A percentile compares a stretch with the other conserved stretches of the same genome.
phyloP scores from a whole-genome alignment of 139 green algal species.

The Tetradesmus lagerheimii region DNA sequence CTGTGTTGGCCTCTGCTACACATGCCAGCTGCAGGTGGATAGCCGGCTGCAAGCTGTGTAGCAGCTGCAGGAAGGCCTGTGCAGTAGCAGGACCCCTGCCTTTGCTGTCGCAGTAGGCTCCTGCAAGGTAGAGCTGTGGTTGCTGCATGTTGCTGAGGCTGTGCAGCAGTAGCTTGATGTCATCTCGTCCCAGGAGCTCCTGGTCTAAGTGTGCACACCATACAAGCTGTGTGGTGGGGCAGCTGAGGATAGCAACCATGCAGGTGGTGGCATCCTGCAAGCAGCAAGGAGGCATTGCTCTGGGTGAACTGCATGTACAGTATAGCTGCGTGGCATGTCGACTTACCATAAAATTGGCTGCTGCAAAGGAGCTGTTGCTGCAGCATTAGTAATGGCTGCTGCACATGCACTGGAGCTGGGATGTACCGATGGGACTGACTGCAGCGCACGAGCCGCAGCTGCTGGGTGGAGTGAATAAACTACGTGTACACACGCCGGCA shows the following conservation, averaged over 20 bases:
- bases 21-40: conserved; percentile 12
- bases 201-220: conserved; percentile 29
- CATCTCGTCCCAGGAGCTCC: not conserved
- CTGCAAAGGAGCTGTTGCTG: no score
- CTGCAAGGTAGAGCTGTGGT: conserved; percentile 1
- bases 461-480: no score
- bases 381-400: no score
- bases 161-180: not conserved
- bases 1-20: conserved; percentile 20
- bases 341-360: no score
- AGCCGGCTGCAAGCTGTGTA: not conserved
- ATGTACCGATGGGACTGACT: no score
- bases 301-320: no score
- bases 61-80: conserved; percentile 9
- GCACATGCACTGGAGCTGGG: no score
- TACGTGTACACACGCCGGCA: not conserved
- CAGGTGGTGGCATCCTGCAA: conserved; percentile 39
- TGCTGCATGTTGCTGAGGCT: conserved; percentile 22
- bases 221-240: not conserved
- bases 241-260: conserved; percentile 1
- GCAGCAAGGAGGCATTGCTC: not conserved
- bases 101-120: conserved; percentile 4
- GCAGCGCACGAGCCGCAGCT: no score
- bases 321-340: no score
- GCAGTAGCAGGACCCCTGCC: not conserved